Evolutionary conservation across 768 basidiomycete species (phyloP).

Genomic region (Naganishia onofrii): DNA sequence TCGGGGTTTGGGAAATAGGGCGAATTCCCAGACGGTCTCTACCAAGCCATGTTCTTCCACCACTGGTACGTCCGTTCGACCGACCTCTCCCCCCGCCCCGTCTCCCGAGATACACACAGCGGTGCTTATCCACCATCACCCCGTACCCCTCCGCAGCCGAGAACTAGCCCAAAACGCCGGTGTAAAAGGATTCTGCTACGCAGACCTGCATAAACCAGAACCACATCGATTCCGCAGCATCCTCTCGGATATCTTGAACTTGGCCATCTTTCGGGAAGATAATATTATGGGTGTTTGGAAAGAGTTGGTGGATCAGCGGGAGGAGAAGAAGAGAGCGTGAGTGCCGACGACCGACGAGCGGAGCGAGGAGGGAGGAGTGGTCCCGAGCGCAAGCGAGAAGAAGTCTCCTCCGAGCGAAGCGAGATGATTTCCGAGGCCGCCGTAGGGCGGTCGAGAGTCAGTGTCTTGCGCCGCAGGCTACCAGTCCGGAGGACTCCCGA

Average conservation of each 20-base stretch:
- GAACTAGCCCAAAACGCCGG: slow-evolving; percentile 22
- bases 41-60: slow-evolving; percentile 23
- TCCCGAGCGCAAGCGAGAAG: no score
- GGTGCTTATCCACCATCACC: neutral
- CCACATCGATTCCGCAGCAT: slow-evolving; percentile 16
- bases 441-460: no score
- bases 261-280: slow-evolving; percentile 18
- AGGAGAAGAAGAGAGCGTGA: slow-evolving; percentile 21
- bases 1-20: neutral
- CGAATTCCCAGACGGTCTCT: slow-evolving; percentile 8
- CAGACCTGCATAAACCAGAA: slow-evolving; percentile 21
- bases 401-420: no score
- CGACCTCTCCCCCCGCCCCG: no score
- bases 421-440: no score
- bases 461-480: no score
- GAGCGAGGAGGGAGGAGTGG: no score
- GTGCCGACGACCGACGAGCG: no score
- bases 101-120: no score
- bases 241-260: slow-evolving; percentile 13
- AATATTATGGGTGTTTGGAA: slow-evolving; percentile 25
- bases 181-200: slow-evolving; percentile 12
- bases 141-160: neutral
- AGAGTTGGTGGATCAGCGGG: slow-evolving; percentile 16
- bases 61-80: slow-evolving; percentile 22
- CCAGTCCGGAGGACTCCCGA: no score